Conservation (phyloP, 495 filamentous ascomycete species). For the Neurospora intermedia region DNA sequence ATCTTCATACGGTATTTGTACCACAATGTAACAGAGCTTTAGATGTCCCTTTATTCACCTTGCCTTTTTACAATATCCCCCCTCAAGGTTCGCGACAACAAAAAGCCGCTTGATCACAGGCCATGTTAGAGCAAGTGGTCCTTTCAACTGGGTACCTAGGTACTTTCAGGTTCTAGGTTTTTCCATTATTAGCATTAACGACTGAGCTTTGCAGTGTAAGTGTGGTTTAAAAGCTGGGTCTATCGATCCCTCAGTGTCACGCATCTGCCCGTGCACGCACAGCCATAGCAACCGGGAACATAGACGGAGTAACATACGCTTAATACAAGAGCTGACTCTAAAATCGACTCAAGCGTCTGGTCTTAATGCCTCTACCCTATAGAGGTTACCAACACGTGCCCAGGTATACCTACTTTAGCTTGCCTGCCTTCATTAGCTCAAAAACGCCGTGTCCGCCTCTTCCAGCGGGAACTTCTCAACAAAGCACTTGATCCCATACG, state of each 20-base stretch:
- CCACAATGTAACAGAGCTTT: not conserved
- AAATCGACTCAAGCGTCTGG: not conserved
- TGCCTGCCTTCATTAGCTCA: conserved; percentile 34
- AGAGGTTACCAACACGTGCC: conserved; percentile 31
- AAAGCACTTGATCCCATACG: conserved; percentile 47
- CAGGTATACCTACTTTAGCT: conserved; percentile 39
- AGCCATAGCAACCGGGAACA: not conserved
- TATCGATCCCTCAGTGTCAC: not conserved
- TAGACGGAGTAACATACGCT: not conserved
- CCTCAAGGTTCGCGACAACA: not conserved
- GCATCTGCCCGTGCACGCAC: not conserved
- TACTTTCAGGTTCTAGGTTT: not conserved
- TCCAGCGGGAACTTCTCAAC: conserved; percentile 49
- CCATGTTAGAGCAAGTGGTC: not conserved
- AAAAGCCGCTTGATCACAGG: not conserved
- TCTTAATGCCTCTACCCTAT: conserved; percentile 23
- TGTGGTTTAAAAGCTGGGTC: not conserved
- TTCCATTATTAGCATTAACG: not conserved
- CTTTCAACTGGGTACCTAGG: too few relatives aligned
- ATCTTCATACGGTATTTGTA: not conserved
- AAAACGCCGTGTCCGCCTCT: conserved; percentile 39
- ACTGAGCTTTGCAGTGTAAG: not conserved
- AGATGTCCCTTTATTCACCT: not conserved
- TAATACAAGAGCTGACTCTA: not conserved
- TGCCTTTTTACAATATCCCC: not conserved